phyloP scores from a whole-genome alignment of 2,329 filamentous ascomycete genomes.

The Cytospora leucostoma region DNA sequence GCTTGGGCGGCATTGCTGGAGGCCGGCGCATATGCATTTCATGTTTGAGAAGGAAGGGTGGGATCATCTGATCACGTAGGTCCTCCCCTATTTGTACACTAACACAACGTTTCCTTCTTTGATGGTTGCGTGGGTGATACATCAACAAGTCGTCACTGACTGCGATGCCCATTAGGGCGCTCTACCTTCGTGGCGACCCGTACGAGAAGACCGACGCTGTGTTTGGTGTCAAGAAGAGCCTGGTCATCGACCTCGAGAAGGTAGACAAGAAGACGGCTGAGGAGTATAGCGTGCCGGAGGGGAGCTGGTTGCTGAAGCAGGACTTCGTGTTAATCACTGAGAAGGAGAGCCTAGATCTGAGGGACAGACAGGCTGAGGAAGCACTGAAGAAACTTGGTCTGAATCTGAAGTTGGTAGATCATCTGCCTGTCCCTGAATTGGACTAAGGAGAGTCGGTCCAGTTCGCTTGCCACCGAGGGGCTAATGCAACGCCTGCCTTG shows the following conservation, averaged over 20 bases:
- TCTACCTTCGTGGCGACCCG: slow-evolving; percentile 76
- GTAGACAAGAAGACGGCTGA: slow-evolving; percentile 55
- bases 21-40: slow-evolving; percentile 81
- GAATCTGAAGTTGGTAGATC: slow-evolving; percentile 73
- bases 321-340: slow-evolving; percentile 79
- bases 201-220: slow-evolving; percentile 85
- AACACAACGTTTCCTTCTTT: background rate
- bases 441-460: slow-evolving; percentile 39
- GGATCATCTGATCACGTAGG: slow-evolving; percentile 81
- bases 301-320: slow-evolving; percentile 64
- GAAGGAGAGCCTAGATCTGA: slow-evolving; percentile 65
- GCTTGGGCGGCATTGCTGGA: slow-evolving; percentile 73
- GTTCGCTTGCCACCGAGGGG: background rate
- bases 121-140: background rate
- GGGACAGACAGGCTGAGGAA: slow-evolving; percentile 63
- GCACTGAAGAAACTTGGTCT: slow-evolving; percentile 68
- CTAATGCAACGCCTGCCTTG: background rate
- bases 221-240: slow-evolving; percentile 81
- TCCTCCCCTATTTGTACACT: slow-evolving; percentile 33
- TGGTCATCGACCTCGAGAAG: slow-evolving; percentile 65
- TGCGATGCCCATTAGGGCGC: slow-evolving; percentile 51
- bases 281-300: slow-evolving; percentile 65
- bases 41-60: slow-evolving; percentile 82
- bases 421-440: slow-evolving; percentile 72
- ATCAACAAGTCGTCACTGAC: slow-evolving; percentile 9